Conservation (phyloP, 148 eudicot genomes). For the Rheum nobile region DNA sequence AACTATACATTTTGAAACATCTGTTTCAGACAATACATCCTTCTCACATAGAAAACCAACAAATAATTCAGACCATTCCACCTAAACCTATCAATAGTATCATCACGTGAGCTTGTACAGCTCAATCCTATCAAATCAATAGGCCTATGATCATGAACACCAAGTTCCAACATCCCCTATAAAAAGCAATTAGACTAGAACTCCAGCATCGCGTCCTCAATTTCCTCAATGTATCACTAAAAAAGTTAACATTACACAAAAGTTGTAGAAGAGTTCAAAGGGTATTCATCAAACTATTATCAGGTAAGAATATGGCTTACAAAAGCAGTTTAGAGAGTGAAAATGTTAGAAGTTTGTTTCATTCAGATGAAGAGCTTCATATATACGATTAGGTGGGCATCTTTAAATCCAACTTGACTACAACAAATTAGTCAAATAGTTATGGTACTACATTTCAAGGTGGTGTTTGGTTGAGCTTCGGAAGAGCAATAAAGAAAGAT, state of each 20-base stretch:
- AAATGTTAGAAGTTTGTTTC: not conserved
- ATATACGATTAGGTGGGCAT: no score
- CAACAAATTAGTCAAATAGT: not conserved
- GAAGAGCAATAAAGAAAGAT: not conserved
- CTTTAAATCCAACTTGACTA: not conserved
- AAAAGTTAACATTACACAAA: no score
- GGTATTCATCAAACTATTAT: no score
- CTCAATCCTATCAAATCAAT: not conserved
- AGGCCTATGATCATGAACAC: not conserved
- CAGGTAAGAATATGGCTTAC: not conserved
- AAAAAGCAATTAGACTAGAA: not conserved
- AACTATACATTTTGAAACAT: not conserved
- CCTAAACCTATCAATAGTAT: not conserved
- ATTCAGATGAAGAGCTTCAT: no score
- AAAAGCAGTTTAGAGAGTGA: not conserved
- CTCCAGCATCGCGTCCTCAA: no score
- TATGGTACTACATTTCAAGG: not conserved
- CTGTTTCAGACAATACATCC: not conserved
- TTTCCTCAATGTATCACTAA: no score
- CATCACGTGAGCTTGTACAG: not conserved
- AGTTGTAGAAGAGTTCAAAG: no score
- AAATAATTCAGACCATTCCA: no score
- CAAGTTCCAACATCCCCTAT: not conserved
- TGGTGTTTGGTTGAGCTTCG: not conserved
- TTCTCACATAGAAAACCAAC: not conserved